Conservation (phyloP, 352 stramenopile genomes). For the Phytophthora pistaciae region DNA sequence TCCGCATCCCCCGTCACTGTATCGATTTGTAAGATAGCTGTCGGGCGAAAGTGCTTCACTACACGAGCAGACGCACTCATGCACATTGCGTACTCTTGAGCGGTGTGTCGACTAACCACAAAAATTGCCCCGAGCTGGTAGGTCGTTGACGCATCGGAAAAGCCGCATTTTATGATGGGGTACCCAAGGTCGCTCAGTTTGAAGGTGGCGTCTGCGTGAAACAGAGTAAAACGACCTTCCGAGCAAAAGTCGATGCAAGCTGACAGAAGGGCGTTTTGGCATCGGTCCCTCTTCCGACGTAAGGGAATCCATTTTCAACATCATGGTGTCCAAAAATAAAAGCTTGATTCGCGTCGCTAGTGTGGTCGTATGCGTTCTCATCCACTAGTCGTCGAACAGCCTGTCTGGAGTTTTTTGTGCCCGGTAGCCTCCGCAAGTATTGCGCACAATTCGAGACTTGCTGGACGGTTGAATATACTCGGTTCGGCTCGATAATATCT, state of each 20-base stretch:
- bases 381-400: not conserved
- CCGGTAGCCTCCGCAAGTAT: too few species aligned
- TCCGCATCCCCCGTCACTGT: not conserved
- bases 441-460: too few species aligned
- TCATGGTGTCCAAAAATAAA: not conserved
- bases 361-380: not conserved
- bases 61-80: not conserved
- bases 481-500: too few species aligned
- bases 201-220: slow-evolving; percentile 1
- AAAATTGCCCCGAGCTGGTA: not conserved
- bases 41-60: not conserved
- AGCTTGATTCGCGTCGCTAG: not conserved
- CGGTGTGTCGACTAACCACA: not conserved
- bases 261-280: not conserved
- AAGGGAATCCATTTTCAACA: not conserved
- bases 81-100: slow-evolving; percentile 10
- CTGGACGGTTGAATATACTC: too few species aligned
- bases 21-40: not conserved
- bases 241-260: not conserved
- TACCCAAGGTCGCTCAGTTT: slow-evolving; percentile 14
- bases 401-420: not conserved
- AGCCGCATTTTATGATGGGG: slow-evolving; percentile 2
- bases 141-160: not conserved
- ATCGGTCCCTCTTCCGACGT: not conserved
- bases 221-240: not conserved